Percentiles rank a stretch among this genome's conserved stretches.
Conservation (phyloP, 768 basidiomycete species). For the Lactifluus hygrophoroides region DNA sequence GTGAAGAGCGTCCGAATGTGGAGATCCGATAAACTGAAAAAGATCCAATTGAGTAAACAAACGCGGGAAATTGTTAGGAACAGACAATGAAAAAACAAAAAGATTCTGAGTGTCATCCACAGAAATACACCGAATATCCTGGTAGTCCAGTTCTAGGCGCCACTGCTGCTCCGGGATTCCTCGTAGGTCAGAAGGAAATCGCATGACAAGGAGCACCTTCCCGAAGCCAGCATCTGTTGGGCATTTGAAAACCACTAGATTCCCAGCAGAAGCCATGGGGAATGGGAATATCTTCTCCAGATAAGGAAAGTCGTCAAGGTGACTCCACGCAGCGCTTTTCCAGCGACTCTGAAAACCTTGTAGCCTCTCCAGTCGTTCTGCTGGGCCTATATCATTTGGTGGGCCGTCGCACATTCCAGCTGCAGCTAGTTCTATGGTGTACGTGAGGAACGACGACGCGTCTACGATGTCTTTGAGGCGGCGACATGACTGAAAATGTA, state of each 20-base stretch:
- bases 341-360: not conserved
- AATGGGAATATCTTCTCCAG: not conserved
- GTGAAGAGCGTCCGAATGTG: constrained; percentile 4
- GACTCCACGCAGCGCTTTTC: not conserved
- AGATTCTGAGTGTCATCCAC: constrained; percentile 8
- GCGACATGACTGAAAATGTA: not conserved
- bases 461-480: not conserved
- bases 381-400: not conserved
- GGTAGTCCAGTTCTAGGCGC: not conserved
- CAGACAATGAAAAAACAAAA: not conserved
- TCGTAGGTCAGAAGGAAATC: constrained; percentile 3
- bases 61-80: not conserved
- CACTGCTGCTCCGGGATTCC: not conserved
- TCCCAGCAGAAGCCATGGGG: not conserved
- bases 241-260: constrained; percentile 1
- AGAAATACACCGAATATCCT: not conserved
- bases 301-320: not conserved
- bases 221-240: not conserved
- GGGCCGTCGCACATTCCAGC: constrained; percentile 1
- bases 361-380: not conserved
- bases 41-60: not conserved
- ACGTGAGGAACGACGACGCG: not conserved
- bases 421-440: not conserved
- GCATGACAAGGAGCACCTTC: not conserved
- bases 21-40: not conserved